Base-by-base conservation (phyloP, 2,329 filamentous ascomycete species). In the Colletotrichum agaves region DNA sequence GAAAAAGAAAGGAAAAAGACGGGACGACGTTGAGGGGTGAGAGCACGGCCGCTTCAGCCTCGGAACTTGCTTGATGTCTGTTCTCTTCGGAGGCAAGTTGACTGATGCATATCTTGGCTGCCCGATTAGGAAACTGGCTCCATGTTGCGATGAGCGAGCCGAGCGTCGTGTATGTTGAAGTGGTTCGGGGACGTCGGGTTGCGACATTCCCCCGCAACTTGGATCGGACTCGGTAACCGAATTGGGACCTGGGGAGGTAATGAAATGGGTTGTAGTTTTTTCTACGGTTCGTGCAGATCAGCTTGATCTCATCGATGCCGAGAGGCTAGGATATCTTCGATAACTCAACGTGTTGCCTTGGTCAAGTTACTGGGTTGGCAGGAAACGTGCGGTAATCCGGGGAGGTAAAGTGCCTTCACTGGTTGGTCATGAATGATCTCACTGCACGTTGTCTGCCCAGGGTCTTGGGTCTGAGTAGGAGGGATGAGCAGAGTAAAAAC, bases 171-270 rank as follows among this genome's bases (percentile, higher is more conserved):
- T 35, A 23, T 10, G 55, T 27, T 33, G 15, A 43, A n/a, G 10
- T 33, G 47, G 23, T 56, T 63, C 58, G 49, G 37, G 23, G 37
- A 37, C 39, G 17, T 44, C 19, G 60, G 37, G n/a, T 52, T 46
- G 52, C 63, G 41, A 63, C 52, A 31, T 41, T 33, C 39, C 53
- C 37, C 46, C 62, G 56, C 62, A 53, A 65, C 49, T 49, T 41
- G 27, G n/a, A 10, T 33, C 57, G 63, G 63, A 21, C 57, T 50
- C 15, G 44, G 31, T 12, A 17, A n/a, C 59, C 52, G 21, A 33
- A 46, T 63, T 52, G 8, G 50, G 55, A 13, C 15, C 15, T 52
- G 27, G 8, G 27, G 4, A 27, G 27, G 27, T 7, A 5, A 13
- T 60, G 15, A 12, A 21, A 33, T n/a, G 37, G n/a, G 35, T 46